Conservation (phyloP, 306 rosid genomes). For the Cicer bijugum region DNA sequence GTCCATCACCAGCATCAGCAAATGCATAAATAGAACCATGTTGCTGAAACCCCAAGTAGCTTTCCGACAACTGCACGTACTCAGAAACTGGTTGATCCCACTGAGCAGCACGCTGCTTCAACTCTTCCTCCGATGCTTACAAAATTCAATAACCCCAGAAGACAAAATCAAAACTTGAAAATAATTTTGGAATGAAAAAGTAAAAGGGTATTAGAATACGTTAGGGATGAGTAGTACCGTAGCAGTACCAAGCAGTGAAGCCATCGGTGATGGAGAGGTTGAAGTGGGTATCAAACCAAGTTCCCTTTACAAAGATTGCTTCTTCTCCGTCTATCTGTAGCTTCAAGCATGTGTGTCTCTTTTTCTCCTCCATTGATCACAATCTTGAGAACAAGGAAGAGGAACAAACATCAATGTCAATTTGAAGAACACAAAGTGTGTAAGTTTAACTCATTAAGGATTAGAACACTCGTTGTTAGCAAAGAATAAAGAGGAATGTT, state of each 20-base stretch:
- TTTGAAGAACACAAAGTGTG: too few relatives aligned
- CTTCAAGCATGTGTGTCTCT: slow-evolving; percentile 72
- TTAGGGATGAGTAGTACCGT: slow-evolving; percentile 45
- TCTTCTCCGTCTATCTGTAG: slow-evolving; percentile 44
- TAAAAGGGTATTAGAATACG: slow-evolving; percentile 18
- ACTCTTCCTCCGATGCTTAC: slow-evolving; percentile 70
- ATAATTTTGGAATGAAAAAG: not conserved
- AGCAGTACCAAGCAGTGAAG: slow-evolving; percentile 71
- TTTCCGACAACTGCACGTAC: slow-evolving; percentile 68
- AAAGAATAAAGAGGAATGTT: too few relatives aligned
- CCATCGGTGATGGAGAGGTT: slow-evolving; percentile 77
- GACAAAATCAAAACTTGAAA: slow-evolving; percentile 5
- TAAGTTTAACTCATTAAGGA: too few relatives aligned
- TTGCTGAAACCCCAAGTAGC: slow-evolving; percentile 78
- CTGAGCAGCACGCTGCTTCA: slow-evolving; percentile 74
- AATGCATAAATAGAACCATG: slow-evolving; percentile 66
- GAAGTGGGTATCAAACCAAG: slow-evolving; percentile 66
- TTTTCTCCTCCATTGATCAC: slow-evolving; percentile 46
- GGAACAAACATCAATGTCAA: not conserved
- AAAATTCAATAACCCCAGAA: not conserved
- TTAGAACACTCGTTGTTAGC: too few relatives aligned
- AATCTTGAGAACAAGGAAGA: not conserved
- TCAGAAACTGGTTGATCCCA: slow-evolving; percentile 85
- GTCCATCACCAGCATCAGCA: slow-evolving; percentile 71
- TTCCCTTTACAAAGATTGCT: slow-evolving; percentile 71